phyloP scores from a whole-genome alignment of 1,284 basidiomycete species.

The Sanguinoderma infundibulare region DNA sequence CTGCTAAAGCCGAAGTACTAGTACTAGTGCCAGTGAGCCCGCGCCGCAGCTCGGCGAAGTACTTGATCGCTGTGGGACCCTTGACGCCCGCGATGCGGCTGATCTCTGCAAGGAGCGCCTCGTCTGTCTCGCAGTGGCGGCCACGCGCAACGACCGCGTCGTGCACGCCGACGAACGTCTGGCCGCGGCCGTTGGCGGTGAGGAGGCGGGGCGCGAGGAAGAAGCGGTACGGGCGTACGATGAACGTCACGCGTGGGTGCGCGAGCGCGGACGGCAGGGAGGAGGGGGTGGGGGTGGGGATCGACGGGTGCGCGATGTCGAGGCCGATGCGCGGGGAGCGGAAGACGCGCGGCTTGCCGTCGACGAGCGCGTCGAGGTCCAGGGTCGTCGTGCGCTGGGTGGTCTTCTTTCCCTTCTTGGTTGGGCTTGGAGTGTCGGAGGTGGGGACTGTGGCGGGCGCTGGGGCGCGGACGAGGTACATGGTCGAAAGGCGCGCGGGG shows the following conservation, averaged over 20 bases:
- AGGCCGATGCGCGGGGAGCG: slow-evolving; percentile 74
- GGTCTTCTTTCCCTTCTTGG: too few species aligned
- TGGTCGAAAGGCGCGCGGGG: too few species aligned
- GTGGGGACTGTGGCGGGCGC: too few species aligned
- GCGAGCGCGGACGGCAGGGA: slow-evolving; percentile 36
- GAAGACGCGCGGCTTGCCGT: slow-evolving; percentile 44
- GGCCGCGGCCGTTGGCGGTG: slow-evolving; percentile 62
- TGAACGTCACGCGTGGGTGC: slow-evolving; percentile 60
- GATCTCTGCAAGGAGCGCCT: slow-evolving; percentile 38
- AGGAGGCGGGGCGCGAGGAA: slow-evolving; percentile 62
- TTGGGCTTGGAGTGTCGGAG: too few species aligned
- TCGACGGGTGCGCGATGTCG: slow-evolving; percentile 63
- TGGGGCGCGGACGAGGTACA: too few species aligned
- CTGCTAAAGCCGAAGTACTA: too few species aligned
- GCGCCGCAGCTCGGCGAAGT: slow-evolving; percentile 51
- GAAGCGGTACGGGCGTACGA: slow-evolving; percentile 65
- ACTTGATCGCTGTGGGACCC: slow-evolving; percentile 49
- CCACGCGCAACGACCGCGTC: slow-evolving; percentile 31
- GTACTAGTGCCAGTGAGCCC: slow-evolving; percentile 43
- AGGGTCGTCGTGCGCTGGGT: too few species aligned
- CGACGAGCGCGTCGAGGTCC: not conserved
- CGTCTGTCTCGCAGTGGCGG: slow-evolving; percentile 30
- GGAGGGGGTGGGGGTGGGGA: slow-evolving; percentile 39
- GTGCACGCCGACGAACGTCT: slow-evolving; percentile 69
- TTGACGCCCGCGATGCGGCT: slow-evolving; percentile 49